Evolutionary conservation across 768 basidiomycete genomes (phyloP).

Genomic region (Lentinus tigrinus): DNA sequence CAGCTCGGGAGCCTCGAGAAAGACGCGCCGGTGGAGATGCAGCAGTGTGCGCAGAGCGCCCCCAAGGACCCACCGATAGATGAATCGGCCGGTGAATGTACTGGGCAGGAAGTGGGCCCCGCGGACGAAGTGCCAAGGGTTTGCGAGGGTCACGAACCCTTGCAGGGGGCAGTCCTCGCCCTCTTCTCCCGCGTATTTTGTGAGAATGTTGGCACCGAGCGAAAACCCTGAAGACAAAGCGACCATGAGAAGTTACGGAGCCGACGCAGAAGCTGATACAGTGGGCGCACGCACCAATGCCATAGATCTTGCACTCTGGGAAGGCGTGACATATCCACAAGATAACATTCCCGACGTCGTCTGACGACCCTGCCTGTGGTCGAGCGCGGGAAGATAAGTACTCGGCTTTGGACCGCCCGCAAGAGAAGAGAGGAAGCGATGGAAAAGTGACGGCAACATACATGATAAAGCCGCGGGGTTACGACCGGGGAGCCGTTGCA

Average conservation of each 20-base stretch:
- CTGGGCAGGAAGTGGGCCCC: conserved; percentile 13
- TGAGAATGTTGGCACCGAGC: conserved; percentile 23
- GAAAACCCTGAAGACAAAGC: conserved; percentile 20
- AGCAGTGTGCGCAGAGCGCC: conserved; percentile 20
- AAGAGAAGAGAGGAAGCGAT: neutral
- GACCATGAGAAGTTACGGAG: neutral
- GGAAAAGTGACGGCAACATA: conserved; percentile 5
- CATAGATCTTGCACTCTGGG: conserved; percentile 20
- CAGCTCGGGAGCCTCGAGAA: conserved; percentile 3
- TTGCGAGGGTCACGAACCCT: conserved; percentile 21
- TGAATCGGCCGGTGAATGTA: conserved; percentile 9
- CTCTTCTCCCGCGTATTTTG: conserved; percentile 26
- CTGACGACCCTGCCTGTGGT: conserved; percentile 24
- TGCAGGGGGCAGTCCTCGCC: conserved; percentile 21
- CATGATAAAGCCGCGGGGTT: conserved; percentile 24
- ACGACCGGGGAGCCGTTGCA: conserved; percentile 23
- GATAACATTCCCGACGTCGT: conserved; percentile 20
- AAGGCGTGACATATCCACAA: conserved; percentile 23
- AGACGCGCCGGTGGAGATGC: conserved; percentile 14
- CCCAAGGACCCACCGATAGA: conserved; percentile 24
- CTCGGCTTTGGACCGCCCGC: neutral
- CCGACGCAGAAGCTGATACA: neutral
- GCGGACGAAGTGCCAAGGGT: conserved; percentile 23
- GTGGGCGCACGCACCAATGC: conserved; percentile 13
- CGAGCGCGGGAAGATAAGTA: neutral